Evolutionary conservation across 2,329 filamentous ascomycete species (phyloP), one percentile per base, ranked within the genome.

Genomic region (Fusarium zealandicum): DNA sequence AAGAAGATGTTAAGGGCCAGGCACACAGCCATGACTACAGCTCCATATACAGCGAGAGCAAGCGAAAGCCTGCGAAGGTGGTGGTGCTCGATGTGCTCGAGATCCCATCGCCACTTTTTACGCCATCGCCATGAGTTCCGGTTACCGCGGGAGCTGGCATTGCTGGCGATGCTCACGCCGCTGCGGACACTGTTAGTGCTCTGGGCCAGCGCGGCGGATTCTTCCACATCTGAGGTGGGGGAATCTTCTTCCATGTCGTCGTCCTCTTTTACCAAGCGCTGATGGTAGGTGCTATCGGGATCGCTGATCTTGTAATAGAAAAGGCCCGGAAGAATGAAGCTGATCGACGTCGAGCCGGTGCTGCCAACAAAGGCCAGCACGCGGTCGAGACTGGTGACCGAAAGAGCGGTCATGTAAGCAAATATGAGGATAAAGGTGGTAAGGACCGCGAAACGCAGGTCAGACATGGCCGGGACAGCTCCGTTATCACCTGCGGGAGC

Each of bases 231-330:
- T 2, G 75, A 77, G 8, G 80, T 80, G 5, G 68, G 72, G 0
- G 72, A 73, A 41, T 90, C 88, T 31, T 83, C 65, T 8, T 66
- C 80, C n/a, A 87, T 86, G 60, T 93, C 90, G 66, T 98, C 95
- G 63, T 97, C 92, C 68, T 95, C 92, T 72, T 98, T 98, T 59
- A 92, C 79, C 9, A 98, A 79, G 12, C 89, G 85, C 71, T 96
- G 93, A 66, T 97, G 92, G 59, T 93, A 86, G 22, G 88, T 83
- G 37, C 90, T 93, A 49, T 96, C 89, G 0, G 95, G 95, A 18
- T 91, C 87, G 11, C 92, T 96, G 55, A 99, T 98, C 75, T 98
- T 98, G 78, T 98, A 99, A 75, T 98, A 99, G 74, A 99, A 99
- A 4, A 99, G 76, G 0, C 95, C 95, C 0, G 95, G 95, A 1